Conservation (phyloP, 306 rosid genomes). For the Mucuna pruriens region DNA sequence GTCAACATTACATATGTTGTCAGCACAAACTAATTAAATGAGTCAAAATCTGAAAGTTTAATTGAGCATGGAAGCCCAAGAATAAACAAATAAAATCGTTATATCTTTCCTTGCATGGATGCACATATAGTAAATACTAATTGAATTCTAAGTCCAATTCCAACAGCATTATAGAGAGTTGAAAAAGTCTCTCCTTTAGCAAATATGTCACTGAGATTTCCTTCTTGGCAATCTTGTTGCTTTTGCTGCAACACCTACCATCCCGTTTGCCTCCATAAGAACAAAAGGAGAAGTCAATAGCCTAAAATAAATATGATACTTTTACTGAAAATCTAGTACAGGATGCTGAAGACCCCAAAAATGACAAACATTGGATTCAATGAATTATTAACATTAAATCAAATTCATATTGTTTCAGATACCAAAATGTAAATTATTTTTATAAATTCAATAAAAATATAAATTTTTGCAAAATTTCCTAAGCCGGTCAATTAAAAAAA, state of each 20-base stretch:
- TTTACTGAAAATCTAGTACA: background rate
- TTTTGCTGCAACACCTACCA: conserved; percentile 98
- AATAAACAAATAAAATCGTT: conserved; percentile 16
- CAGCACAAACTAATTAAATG: background rate
- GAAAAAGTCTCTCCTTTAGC: conserved; percentile 99
- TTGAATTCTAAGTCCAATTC: conserved; percentile 88
- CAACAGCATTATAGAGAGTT: conserved; percentile 88
- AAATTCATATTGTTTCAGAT: conserved; percentile 6
- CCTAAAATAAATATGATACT: background rate
- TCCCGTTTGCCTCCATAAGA: conserved; percentile 67
- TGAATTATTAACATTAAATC: background rate
- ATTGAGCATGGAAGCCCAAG: conserved; percentile 2
- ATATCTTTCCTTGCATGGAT: conserved; percentile 94
- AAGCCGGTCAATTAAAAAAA: conserved; percentile 96
- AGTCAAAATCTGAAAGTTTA: conserved; percentile 11
- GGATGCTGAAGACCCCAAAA: background rate
- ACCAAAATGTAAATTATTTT: background rate
- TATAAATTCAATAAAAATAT: background rate
- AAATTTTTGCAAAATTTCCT: conserved; percentile 94
- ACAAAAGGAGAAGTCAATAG: conserved; percentile 10
- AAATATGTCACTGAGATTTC: conserved; percentile 96
- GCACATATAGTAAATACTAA: conserved; percentile 91
- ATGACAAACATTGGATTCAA: conserved; percentile 2
- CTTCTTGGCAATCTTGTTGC: conserved; percentile 99
- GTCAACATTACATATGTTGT: conserved; percentile 9